phyloP scores from a whole-genome alignment of 345 rosid species.

The Lumnitzera racemosa region DNA sequence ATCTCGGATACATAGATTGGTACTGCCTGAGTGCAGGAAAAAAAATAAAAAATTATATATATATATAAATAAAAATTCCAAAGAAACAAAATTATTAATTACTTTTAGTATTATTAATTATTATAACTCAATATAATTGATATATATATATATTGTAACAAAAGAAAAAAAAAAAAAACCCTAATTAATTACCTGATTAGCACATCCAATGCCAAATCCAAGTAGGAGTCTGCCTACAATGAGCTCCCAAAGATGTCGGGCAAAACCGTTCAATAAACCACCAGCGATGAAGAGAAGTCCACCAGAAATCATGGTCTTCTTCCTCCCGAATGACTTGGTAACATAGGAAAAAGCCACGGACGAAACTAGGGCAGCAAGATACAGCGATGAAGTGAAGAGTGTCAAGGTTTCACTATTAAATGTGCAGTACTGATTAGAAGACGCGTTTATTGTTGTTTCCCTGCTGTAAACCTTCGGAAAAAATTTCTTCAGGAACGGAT shows the following conservation, averaged over 20 bases:
- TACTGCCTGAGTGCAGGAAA: slow-evolving; percentile 10
- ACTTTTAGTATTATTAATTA: too few species aligned
- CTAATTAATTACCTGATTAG: slow-evolving; percentile 21
- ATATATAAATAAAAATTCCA: background rate
- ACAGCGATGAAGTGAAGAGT: slow-evolving; percentile 32
- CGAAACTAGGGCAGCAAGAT: slow-evolving; percentile 28
- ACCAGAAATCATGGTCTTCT: slow-evolving; percentile 13
- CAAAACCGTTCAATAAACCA: slow-evolving; percentile 22
- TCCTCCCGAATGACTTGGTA: slow-evolving; percentile 20
- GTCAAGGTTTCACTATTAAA: slow-evolving; percentile 24
- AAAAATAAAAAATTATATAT: background rate
- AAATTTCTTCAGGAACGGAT: slow-evolving; percentile 26
- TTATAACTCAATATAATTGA: background rate
- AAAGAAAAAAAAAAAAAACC: too few species aligned
- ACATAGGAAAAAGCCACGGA: slow-evolving; percentile 4
- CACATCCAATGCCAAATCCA: slow-evolving; percentile 32
- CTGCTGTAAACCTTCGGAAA: slow-evolving; percentile 22
- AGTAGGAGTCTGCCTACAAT: slow-evolving; percentile 24
- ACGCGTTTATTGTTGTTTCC: slow-evolving; percentile 12
- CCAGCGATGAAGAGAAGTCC: slow-evolving; percentile 24
- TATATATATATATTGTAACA: background rate
- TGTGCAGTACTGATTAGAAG: slow-evolving; percentile 33
- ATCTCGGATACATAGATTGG: slow-evolving; percentile 35
- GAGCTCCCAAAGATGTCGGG: slow-evolving; percentile 19
- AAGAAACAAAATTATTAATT: too few species aligned